phyloP scores from a whole-genome alignment of 164 flowering plant species.

The Chloranthus sessilifolius region DNA sequence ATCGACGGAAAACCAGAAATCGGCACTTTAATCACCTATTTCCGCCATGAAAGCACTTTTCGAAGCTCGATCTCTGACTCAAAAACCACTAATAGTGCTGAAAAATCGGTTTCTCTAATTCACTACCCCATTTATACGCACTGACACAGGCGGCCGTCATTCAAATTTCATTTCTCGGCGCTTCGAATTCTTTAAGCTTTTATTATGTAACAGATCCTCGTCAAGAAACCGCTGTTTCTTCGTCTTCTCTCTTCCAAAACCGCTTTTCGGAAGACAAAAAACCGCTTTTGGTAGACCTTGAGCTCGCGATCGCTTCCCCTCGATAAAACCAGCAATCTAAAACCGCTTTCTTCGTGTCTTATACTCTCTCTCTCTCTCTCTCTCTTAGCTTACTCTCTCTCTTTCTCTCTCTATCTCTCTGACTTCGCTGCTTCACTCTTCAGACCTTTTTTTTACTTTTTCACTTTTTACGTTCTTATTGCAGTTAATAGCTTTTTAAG shows the following conservation, averaged over 20 bases:
- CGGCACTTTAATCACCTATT: conserved; percentile 1
- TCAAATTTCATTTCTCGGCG: too few relatives aligned
- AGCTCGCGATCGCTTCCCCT: too few relatives aligned
- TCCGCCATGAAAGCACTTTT: conserved; percentile 5
- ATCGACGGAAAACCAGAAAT: background rate
- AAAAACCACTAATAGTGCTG: background rate
- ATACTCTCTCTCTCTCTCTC: conserved; percentile 1
- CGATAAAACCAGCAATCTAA: too few relatives aligned
- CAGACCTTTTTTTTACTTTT: background rate
- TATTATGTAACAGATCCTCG: background rate
- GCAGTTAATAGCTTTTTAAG: too few relatives aligned
- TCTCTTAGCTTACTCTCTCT: background rate
- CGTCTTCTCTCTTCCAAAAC: background rate
- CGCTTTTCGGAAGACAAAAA: background rate
- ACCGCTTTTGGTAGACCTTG: background rate
- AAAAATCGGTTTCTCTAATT: too few relatives aligned
- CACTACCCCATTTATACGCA: too few relatives aligned
- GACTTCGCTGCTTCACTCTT: background rate
- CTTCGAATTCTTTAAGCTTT: conserved; percentile 1
- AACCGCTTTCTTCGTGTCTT: too few relatives aligned
- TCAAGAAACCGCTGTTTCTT: background rate
- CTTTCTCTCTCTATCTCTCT: background rate
- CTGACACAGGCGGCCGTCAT: too few relatives aligned
- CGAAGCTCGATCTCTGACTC: too few relatives aligned
- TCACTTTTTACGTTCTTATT: too few relatives aligned